Conservation (phyloP, 2,329 filamentous ascomycete genomes). For the Tolypocladium paradoxum region DNA sequence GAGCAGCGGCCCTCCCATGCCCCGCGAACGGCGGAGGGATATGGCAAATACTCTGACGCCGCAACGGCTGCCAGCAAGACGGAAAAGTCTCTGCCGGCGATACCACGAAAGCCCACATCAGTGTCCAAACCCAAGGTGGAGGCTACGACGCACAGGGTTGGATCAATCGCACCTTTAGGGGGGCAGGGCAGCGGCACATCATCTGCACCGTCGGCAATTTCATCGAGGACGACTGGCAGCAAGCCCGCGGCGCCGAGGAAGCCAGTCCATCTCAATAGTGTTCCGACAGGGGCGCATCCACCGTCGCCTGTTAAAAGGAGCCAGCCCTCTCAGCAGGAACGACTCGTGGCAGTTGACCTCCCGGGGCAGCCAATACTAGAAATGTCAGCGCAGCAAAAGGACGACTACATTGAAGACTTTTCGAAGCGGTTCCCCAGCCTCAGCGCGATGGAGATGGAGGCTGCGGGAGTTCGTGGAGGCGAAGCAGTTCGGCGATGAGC, state of each 20-base stretch:
- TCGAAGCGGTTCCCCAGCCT: conserved; percentile 80
- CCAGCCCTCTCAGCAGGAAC: conserved; percentile 18
- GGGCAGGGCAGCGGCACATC: conserved; percentile 6
- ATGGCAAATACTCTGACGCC: conserved; percentile 71
- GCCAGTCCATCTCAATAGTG: conserved; percentile 48
- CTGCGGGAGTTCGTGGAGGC: conserved; percentile 31
- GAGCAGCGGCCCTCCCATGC: conserved; percentile 49
- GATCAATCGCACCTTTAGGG: conserved; percentile 2
- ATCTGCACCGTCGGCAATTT: conserved; percentile 12
- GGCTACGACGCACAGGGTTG: conserved; percentile 12
- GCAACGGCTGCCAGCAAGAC: conserved; percentile 23
- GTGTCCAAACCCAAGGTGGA: conserved; percentile 19
- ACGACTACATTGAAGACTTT: conserved; percentile 61
- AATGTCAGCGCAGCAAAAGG: conserved; percentile 47
- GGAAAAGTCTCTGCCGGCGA: conserved; percentile 29
- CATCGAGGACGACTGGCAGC: conserved; percentile 13
- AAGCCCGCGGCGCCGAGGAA: conserved; percentile 50
- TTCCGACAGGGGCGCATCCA: conserved; percentile 31
- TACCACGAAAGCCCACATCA: conserved; percentile 41
- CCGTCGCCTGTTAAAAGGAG: conserved; percentile 34
- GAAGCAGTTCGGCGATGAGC: conserved; percentile 18
- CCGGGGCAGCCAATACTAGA: conserved; percentile 38
- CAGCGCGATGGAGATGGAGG: conserved; percentile 76
- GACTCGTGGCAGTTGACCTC: conserved; percentile 33
- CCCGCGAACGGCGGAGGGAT: conserved; percentile 71